These are phyloP conservation scores for Metschnikowia borealis DNA, from an alignment of 805 yeast genomes.

Conservation along the genomic window DNA sequence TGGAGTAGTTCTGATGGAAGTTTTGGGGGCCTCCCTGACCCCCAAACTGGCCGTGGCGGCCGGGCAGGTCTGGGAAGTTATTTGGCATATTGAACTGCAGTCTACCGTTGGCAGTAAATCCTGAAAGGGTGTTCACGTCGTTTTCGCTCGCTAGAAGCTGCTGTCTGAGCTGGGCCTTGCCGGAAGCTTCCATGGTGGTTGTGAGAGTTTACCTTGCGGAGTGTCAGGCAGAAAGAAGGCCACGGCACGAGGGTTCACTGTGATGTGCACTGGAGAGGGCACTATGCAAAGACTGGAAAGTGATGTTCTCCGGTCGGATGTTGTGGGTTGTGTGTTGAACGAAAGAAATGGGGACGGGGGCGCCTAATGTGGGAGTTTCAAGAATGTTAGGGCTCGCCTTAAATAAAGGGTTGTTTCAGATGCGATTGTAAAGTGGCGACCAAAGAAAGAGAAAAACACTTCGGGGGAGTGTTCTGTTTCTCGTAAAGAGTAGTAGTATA, in stretches of 20 bases:
- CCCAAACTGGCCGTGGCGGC: constrained; percentile 4
- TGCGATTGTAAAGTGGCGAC: background rate
- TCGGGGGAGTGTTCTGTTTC: background rate
- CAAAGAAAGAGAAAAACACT: background rate
- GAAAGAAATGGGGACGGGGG: background rate
- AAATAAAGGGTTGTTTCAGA: background rate
- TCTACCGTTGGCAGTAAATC: constrained; percentile 13
- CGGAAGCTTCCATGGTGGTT: constrained; percentile 10
- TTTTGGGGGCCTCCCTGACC: background rate
- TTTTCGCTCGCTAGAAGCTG: constrained; percentile 32
- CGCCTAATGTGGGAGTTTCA: background rate
- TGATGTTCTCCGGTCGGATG: background rate
- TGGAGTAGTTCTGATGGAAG: constrained; percentile 11
- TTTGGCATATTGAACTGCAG: constrained; percentile 9
- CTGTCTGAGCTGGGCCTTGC: constrained; percentile 28
- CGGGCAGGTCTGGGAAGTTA: constrained; percentile 3
- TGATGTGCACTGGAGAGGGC: background rate
- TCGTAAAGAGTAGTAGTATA: background rate
- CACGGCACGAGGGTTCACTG: background rate
- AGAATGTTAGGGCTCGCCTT: background rate
- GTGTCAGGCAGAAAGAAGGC: background rate
- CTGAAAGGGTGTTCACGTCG: constrained; percentile 22
- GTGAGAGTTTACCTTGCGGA: background rate
- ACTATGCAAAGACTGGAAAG: background rate
- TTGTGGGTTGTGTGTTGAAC: background rate